A percentile compares a stretch with the other conserved stretches of the same genome.
Evolutionary conservation across 2,329 filamentous ascomycete species (phyloP).

Genomic region (Mollisia scopiformis): DNA sequence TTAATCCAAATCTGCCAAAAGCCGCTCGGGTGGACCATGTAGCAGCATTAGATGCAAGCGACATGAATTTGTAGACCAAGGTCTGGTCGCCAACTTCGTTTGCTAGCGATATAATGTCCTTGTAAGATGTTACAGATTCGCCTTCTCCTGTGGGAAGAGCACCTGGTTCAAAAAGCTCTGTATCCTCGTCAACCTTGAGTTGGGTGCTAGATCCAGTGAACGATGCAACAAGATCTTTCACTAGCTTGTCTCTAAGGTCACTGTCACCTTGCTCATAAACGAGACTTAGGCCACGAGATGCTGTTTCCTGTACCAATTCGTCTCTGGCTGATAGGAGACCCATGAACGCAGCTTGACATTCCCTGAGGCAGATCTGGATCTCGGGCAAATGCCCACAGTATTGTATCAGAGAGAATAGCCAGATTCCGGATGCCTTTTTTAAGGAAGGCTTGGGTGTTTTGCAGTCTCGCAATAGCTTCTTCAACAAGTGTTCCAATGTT

Average conservation of each 20-base stretch:
- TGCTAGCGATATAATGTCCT: conserved; percentile 94
- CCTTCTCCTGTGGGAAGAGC: conserved; percentile 89
- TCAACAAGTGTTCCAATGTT: conserved; percentile 47
- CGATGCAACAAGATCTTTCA: conserved; percentile 83
- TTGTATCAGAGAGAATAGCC: conserved; percentile 90
- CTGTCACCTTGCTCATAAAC: conserved; percentile 93
- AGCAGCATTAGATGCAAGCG: conserved; percentile 89
- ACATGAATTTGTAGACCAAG: conserved; percentile 99
- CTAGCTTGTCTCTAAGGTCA: conserved; percentile 77
- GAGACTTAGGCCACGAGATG: conserved; percentile 85
- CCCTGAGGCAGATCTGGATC: conserved; percentile 73
- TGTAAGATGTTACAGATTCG: conserved; percentile 90
- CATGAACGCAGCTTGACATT: conserved; percentile 88
- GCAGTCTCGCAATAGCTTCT: conserved; percentile 77
- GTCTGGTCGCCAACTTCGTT: conserved; percentile 95
- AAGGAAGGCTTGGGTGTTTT: conserved; percentile 85
- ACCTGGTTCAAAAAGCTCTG: conserved; percentile 90
- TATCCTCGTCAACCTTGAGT: conserved; percentile 86
- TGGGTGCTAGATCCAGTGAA: conserved; percentile 79
- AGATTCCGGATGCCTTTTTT: conserved; percentile 91
- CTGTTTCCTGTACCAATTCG: conserved; percentile 93
- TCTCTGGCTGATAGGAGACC: conserved; percentile 84
- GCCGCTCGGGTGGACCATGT: conserved; percentile 98
- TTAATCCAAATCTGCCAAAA: conserved; percentile 91
- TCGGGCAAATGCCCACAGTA: conserved; percentile 81